phyloP scores from a whole-genome alignment of 2,329 filamentous ascomycete species.

The Curvularia spicifera region DNA sequence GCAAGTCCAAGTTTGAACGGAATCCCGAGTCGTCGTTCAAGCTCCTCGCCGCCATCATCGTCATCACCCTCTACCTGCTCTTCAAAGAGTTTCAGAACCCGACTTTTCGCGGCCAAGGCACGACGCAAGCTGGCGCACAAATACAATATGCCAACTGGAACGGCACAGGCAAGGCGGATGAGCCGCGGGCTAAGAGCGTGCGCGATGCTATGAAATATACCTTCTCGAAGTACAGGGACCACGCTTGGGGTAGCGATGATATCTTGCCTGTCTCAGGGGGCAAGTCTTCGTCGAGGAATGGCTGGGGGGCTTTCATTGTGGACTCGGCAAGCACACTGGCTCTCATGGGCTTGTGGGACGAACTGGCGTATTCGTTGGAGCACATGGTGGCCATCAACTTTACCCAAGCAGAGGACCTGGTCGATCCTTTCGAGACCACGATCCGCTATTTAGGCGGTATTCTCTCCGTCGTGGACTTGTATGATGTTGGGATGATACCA shows the following conservation, averaged over 20 bases:
- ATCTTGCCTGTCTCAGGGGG: conserved; percentile 50
- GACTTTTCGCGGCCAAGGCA: conserved; percentile 27
- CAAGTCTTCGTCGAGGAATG: conserved; percentile 46
- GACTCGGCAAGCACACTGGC: conserved; percentile 51
- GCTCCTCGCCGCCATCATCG: conserved; percentile 48
- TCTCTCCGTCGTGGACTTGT: conserved; percentile 50
- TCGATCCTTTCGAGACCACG: conserved; percentile 53
- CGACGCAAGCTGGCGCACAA: conserved; percentile 29
- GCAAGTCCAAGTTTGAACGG: conserved; percentile 47
- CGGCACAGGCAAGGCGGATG: conserved; percentile 45
- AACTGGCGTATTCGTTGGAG: conserved; percentile 49
- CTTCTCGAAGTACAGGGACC: conserved; percentile 49
- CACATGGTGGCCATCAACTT: conserved; percentile 51
- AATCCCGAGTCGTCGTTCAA: conserved; percentile 53
- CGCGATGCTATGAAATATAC: conserved; percentile 51
- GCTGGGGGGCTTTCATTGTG: conserved; percentile 54
- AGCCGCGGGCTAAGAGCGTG: conserved; percentile 43
- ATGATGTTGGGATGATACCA: conserved; percentile 51
- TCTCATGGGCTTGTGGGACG: conserved; percentile 53
- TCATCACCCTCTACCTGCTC: conserved; percentile 51
- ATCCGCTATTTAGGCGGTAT: conserved; percentile 52
- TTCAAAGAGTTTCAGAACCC: conserved; percentile 48
- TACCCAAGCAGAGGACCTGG: conserved; percentile 40
- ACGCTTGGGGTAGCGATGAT: conserved; percentile 52
- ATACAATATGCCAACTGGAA: conserved; percentile 48